Conservation (phyloP, 148 eudicot species). For the Silene uniflora region DNA sequence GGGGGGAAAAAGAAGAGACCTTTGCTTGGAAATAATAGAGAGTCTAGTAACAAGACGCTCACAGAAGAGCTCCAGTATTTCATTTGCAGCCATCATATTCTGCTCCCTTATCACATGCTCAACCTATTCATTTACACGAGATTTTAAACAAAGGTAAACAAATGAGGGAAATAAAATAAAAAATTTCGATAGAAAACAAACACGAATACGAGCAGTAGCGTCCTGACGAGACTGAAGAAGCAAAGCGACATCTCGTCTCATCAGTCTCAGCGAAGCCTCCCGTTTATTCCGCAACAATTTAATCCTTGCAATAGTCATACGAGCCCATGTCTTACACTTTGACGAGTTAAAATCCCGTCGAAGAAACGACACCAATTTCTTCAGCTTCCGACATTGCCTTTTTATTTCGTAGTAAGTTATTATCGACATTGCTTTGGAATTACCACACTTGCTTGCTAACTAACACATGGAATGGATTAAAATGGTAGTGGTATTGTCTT, state of each 20-base stretch:
- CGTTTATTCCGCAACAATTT: slow-evolving; percentile 89
- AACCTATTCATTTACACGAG: slow-evolving; percentile 41
- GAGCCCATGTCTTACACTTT: slow-evolving; percentile 87
- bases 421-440: slow-evolving; percentile 28
- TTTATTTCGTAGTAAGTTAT: slow-evolving; percentile 31
- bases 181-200: slow-evolving; percentile 9
- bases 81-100: slow-evolving; percentile 93
- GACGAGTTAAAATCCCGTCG: slow-evolving; percentile 71
- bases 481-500: no score
- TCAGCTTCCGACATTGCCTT: slow-evolving; percentile 50
- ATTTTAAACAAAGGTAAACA: no score
- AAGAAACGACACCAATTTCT: slow-evolving; percentile 48
- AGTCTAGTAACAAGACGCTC: slow-evolving; percentile 77
- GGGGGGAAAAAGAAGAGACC: slow-evolving; percentile 28
- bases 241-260: slow-evolving; percentile 91
- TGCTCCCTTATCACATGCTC: slow-evolving; percentile 98
- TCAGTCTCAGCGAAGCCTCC: slow-evolving; percentile 61
- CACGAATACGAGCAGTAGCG: slow-evolving; percentile 92
- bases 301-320: slow-evolving; percentile 82
- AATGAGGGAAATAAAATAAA: no score
- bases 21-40: slow-evolving; percentile 72
- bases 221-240: slow-evolving; percentile 83
- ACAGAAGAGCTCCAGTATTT: slow-evolving; percentile 88
- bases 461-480: no score
- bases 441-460: neutral